Base-by-base conservation (phyloP, 331 rosid genomes). In the Dryas integrifolia region DNA sequence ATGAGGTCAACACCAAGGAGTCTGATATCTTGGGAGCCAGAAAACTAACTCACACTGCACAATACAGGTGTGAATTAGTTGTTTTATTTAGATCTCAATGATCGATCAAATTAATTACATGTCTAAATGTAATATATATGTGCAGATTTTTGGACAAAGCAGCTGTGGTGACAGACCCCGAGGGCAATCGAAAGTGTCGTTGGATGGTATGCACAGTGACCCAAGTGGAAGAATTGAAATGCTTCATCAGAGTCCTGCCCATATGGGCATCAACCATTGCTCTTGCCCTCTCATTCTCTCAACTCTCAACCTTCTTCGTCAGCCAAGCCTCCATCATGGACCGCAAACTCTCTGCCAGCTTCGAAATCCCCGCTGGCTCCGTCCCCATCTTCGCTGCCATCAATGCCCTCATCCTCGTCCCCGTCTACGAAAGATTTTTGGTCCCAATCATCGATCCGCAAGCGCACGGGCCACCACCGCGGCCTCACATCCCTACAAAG, bases 81-180 rank as follows among this genome's bases (percentile, higher is more conserved):
- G 24, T 21, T 21, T 21, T 21, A 21, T 21, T 21, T 21, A 21
- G 24, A 21, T 21, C 24, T 21, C 24, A 21, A 21, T 21, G 24
- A 21, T 21, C 24, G 24, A 21, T 21, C 24, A 0, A 21, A 21
- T 21, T 21, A 21, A 21, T 21, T 21, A 21, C 24, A 21, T 21
- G 24, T 21, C 24, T 21, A 21, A 21, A 21, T 21, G 24, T 21
- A 21, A 21, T 21, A 21, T 21, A 21, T 21, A 21, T 21, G 18
- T 58, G 59, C 52, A 88, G 93, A 74, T 81, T 86, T 81, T 65
- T 88, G 11, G 94, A 88, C 79, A 86, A 82, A 55, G 91, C 89
- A 57, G 91, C 89, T 1, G 74, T 75, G 3, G 53, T 82, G 10
- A 72, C 51, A 9, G 73, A 79, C 7, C 65, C 77, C 73, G 79